These are phyloP conservation scores for Peronospora belbahrii DNA, from an alignment of 352 stramenopile genomes.

Conservation along the genomic window DNA sequence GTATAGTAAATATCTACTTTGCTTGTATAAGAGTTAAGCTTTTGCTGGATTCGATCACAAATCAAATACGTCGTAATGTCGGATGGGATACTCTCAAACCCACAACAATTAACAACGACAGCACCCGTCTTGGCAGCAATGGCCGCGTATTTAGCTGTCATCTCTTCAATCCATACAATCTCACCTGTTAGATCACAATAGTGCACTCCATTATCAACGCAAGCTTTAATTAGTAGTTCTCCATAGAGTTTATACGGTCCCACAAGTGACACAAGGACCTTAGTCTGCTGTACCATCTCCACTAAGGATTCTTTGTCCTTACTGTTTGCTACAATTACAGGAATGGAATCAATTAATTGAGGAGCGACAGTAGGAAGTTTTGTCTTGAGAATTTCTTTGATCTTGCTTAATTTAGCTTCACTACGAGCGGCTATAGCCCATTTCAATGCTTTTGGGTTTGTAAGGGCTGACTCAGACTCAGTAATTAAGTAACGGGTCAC, in stretches of 20 bases:
- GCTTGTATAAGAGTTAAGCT: constrained; percentile 30
- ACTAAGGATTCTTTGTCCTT: constrained; percentile 49
- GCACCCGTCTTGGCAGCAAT: constrained; percentile 56
- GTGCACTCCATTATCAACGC: constrained; percentile 82
- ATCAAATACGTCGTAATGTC: constrained; percentile 77
- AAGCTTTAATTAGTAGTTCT: constrained; percentile 72
- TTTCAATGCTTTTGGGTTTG: constrained; percentile 34
- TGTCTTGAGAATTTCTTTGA: constrained; percentile 47
- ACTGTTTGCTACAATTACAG: constrained; percentile 47
- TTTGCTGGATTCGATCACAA: constrained; percentile 51
- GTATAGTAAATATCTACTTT: constrained; percentile 45
- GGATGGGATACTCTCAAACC: constrained; percentile 86
- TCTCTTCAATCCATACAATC: constrained; percentile 73
- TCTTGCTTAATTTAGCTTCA: constrained; percentile 53
- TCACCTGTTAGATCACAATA: constrained; percentile 91
- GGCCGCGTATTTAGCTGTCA: constrained; percentile 60
- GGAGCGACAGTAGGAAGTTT: constrained; percentile 33
- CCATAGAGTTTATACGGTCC: constrained; percentile 87
- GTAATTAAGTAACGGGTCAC: constrained; percentile 59
- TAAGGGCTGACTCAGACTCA: constrained; percentile 29
- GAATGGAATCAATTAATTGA: constrained; percentile 37
- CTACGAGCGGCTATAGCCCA: constrained; percentile 87
- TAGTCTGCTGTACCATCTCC: constrained; percentile 71
- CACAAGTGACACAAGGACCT: constrained; percentile 72
- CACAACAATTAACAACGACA: constrained; percentile 82